Evolutionary conservation across 208 protist genomes (phyloP), one percentile per base, ranked within the genome.

Genomic region (Crithidia fasciculata): DNA sequence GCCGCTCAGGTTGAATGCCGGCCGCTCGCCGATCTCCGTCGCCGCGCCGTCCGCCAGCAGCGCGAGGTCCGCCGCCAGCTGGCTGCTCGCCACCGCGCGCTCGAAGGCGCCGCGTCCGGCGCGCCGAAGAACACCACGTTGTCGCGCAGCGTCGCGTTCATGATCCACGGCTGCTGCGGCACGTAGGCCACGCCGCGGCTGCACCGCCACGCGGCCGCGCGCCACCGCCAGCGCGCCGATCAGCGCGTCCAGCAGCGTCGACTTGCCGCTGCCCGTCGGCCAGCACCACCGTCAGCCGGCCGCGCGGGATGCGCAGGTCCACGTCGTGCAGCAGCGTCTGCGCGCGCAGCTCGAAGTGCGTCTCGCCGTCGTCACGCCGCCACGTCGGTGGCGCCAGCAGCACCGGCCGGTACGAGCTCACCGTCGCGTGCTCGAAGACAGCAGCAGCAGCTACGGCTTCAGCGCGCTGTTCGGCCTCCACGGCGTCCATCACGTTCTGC

Each of bases 111-210:
- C 41, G 82, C 52, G 64, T 98, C 84, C 59, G 82, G 78, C 28
- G 66, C 56, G 44, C 75, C 58, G 55, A 95, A 95, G 76, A 98
- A 98, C 8, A 96, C 53, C 36, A 99, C 88, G 80, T 99, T 99
- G 12, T 98, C 91, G 36, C 82, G 78, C 18, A 99, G 41, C 36
- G 95, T 97, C 15, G 85, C 83, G 81, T 94, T 98, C 76, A 94
- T 85, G 53, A 98, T 95, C 87, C 89, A 98, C 68, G 94, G 69
- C 74, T 93, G 80, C 78, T 99, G 97, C 39, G 95, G 82, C 44
- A 87, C 86, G 73, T 97, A 98, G 5, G 93, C 91, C 37, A 98
- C 79, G 47, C 41, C 68, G 37, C 68, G 50, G 16, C 56, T 13
- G 50, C 66, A 66, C 53, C 53, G 50, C 37, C 13, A 90, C 71